Conservation (phyloP, 345 rosid genomes). For the Erodium maritimum region DNA sequence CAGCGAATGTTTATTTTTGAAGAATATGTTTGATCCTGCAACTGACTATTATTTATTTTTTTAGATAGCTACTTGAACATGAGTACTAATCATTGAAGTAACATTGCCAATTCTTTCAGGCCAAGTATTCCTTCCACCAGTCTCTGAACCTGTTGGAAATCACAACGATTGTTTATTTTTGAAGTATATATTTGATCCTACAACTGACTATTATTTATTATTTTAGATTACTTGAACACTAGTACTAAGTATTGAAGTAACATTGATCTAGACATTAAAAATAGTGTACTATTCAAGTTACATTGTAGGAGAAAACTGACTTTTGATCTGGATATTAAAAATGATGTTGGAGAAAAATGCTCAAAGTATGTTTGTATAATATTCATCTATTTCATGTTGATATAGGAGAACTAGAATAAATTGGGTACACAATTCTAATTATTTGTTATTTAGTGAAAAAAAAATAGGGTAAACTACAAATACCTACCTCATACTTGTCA, state of each 20-base stretch:
- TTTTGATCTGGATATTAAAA: too few relatives aligned
- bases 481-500: too few relatives aligned
- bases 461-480: too few relatives aligned
- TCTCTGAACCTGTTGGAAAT: constrained; percentile 49
- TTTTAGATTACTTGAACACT: background rate
- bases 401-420: too few relatives aligned
- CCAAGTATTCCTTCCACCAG: constrained; percentile 29
- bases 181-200: constrained; percentile 90
- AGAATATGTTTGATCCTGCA: constrained; percentile 88
- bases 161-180: constrained; percentile 80
- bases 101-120: constrained; percentile 38
- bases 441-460: too few relatives aligned
- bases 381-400: too few relatives aligned
- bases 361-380: too few relatives aligned
- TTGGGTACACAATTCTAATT: too few relatives aligned
- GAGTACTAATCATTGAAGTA: background rate
- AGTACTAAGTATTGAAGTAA: background rate
- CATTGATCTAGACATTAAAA: too few relatives aligned
- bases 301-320: too few relatives aligned
- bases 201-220: constrained; percentile 26
- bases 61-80: background rate
- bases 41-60: constrained; percentile 22
- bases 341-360: too few relatives aligned
- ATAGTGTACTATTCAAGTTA: too few relatives aligned
- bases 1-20: constrained; percentile 73